Evolutionary conservation across 331 rosid species (phyloP), one percentile per base, ranked within the genome.

Genomic region (Saraca asoca): DNA sequence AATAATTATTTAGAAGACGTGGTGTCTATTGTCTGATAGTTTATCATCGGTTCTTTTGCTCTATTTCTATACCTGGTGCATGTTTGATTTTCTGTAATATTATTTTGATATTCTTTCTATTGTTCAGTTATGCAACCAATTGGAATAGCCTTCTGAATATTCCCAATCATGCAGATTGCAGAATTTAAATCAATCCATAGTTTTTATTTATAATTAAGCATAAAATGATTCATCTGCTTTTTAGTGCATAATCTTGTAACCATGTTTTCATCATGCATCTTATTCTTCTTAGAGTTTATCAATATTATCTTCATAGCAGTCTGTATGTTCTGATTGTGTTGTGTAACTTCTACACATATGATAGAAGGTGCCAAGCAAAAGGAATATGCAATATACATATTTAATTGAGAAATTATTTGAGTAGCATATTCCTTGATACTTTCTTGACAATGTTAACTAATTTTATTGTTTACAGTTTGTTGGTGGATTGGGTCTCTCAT

Each of bases 401-500:
- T 24, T 24, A 24, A 20, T 16, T 74, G 69, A 58, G 49, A 55
- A 49, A 58, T 52, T 45, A 29, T 54, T 31, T 7, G 15, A 24
- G 52, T 19, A 62, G 62, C 35, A 18, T 46, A 54, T 55, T 62
- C 51, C 15, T 49, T 37, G 62, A 14, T 52, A 37, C 62, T 54
- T 31, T 14, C 66, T 51, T 64, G 62, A 56, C 41, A 58, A 34
- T 29, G 35, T 66, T 57, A 71, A 37, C 58, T 69, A 35, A 64
- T 45, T 38, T 15, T 52, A 33, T 66, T 65, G 17, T 64, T 74
- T 58, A 12, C 97, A 94, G 99, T 86, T 90, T 45, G 99, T 94
- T 33, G 99, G 99, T 14, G 92, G 96, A 78, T 76, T 94, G 71
- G 99, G 97, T 69, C 97, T 94, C 35, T 85, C 96, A 9, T 94